Base-by-base conservation (phyloP, 371 early-diverging fungal species). In the Apophysomyces sp. region DNA sequence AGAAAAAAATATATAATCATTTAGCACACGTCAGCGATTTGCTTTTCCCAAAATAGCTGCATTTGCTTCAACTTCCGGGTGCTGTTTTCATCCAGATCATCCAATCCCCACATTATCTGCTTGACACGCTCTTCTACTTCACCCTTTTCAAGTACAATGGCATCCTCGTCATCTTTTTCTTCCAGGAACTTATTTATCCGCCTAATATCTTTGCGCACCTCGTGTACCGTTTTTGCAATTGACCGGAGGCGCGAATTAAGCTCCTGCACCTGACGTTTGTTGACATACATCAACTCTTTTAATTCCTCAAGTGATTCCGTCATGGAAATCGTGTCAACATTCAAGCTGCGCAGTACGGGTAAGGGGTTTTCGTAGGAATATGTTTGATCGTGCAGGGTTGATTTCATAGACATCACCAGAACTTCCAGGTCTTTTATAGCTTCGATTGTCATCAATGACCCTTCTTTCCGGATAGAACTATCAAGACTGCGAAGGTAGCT, bases 71-170 rank as follows among this genome's bases (percentile, higher is more conserved):
- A 30, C 51, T 77, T 69, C 64, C 70, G 68, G 27, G 74, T 72
- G 56, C 71, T 72, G 52, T 70, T 72, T 9, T 37, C 58, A 58
- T 81, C 79, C 28, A 81, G 57, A 57, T 81, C 82, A 65, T 81
- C 82, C 21, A 81, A 62, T 39, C 82, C 82, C 82, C 82, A 81
- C 73, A 81, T 69, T 57, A 81, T 81, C 28, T 78, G 76, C 63
- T 77, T 75, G 36, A 81, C 77, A 29, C 79, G 65, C 60, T 69
- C 72, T 34, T 78, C 37, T 28, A 62, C 59, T 58, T 67, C 60
- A 40, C 67, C 55, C 56, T 61, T 54, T 24, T 52, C 63, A 28
- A 59, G 36, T 27, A 62, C 54, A 58, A 59, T 52, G 2, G 62
- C 56, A 51, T 62, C 61, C 41, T 67, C 55, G 40, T 58, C 41